A percentile compares a stretch with the other conserved stretches of the same genome.
These are phyloP conservation scores for Rhizophlyctis rosea DNA, from an alignment of 192 early-diverging fungal genomes.

Conservation along the genomic window DNA sequence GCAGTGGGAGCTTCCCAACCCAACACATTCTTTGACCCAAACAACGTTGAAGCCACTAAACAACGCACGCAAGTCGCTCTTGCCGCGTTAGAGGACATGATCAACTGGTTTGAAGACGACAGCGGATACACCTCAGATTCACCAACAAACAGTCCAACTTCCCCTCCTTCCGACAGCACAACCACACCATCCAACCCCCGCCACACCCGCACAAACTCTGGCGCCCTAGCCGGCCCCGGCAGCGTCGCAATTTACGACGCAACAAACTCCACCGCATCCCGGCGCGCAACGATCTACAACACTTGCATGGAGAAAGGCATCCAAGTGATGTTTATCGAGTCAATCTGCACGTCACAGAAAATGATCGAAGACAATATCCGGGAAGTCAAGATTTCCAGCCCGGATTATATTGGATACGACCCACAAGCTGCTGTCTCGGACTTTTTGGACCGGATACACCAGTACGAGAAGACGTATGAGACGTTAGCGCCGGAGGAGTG, in stretches of 20 bases:
- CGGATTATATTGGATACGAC: conserved; percentile 87
- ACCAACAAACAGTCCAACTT: too few species aligned
- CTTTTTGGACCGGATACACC: conserved; percentile 85
- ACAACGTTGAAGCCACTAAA: conserved; percentile 65
- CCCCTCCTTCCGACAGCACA: not conserved
- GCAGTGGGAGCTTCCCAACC: conserved; percentile 74
- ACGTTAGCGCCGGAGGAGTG: conserved; percentile 63
- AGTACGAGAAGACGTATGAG: conserved; percentile 91
- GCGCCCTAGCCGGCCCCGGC: conserved; percentile 72
- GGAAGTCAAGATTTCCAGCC: conserved; percentile 90
- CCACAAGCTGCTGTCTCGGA: conserved; percentile 86
- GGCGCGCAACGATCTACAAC: conserved; percentile 73
- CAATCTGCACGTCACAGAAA: conserved; percentile 86
- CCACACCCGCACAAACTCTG: conserved; percentile 87
- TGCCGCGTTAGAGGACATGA: conserved; percentile 87
- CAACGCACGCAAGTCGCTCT: conserved; percentile 77
- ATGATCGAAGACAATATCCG: conserved; percentile 88
- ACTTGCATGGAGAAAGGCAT: conserved; percentile 68
- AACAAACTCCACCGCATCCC: conserved; percentile 88
- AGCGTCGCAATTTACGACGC: conserved; percentile 96
- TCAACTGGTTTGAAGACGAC: conserved; percentile 77
- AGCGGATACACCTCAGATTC: too few species aligned
- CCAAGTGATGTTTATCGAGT: conserved; percentile 96
- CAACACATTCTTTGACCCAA: conserved; percentile 91
- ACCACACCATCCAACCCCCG: not conserved